These are phyloP conservation scores for Terfezia claveryi DNA, from an alignment of 495 filamentous ascomycete species.

Conservation along the genomic window DNA sequence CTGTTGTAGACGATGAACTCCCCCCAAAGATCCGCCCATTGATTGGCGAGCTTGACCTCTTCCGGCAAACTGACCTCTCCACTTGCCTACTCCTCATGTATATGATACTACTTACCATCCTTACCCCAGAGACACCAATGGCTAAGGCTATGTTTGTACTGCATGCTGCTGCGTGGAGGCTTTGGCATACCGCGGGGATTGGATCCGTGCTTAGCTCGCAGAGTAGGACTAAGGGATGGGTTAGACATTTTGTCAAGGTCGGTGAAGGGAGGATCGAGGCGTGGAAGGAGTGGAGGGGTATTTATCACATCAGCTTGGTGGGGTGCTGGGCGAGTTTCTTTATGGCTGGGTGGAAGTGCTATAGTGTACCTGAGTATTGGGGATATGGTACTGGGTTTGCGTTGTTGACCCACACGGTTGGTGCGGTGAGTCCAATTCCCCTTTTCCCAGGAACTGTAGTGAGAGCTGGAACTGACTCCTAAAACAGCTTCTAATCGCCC, in stretches of 20 bases:
- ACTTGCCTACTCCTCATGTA: conserved; percentile 53
- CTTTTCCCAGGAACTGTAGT: no score
- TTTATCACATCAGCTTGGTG: conserved; percentile 76
- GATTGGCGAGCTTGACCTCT: conserved; percentile 65
- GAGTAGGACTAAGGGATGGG: conserved; percentile 79
- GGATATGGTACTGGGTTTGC: conserved; percentile 42
- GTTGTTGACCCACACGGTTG: conserved; percentile 68
- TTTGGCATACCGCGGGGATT: conserved; percentile 83
- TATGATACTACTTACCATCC: conserved; percentile 43
- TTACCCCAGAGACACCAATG: conserved; percentile 54
- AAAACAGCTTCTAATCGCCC: conserved; percentile 40
- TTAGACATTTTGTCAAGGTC: conserved; percentile 89
- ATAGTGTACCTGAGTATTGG: conserved; percentile 65
- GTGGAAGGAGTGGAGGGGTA: conserved; percentile 94
- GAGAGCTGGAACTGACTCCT: no score
- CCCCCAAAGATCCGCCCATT: conserved; percentile 11
- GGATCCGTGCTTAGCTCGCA: conserved; percentile 67
- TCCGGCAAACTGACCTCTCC: conserved; percentile 63
- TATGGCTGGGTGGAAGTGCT: conserved; percentile 91
- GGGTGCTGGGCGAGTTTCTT: conserved; percentile 79
- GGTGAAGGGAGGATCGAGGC: conserved; percentile 76
- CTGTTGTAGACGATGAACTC: conserved; percentile 4
- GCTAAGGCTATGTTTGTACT: conserved; percentile 58
- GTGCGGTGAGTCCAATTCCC: conserved; percentile 19
- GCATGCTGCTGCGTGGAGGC: conserved; percentile 60